Percentiles rank a stretch among this genome's conserved stretches.
These are phyloP conservation scores for Holtermanniella nyarrowii DNA, from an alignment of 768 basidiomycete species.

Conservation along the genomic window DNA sequence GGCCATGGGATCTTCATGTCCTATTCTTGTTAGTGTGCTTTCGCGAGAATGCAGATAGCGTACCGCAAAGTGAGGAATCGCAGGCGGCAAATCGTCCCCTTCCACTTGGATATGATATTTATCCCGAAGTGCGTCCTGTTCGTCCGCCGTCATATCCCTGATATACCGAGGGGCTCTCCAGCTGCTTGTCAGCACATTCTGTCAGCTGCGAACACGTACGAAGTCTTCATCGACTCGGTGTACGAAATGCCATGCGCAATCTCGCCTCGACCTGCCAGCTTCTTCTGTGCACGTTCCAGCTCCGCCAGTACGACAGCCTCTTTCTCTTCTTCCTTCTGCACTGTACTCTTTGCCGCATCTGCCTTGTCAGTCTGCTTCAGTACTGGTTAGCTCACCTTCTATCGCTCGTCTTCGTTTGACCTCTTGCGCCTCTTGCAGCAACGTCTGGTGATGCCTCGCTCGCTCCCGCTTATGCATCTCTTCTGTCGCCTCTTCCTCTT, in stretches of 20 bases:
- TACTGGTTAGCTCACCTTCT: constrained; percentile 57
- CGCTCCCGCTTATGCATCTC: constrained; percentile 66
- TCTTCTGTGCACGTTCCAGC: constrained; percentile 70
- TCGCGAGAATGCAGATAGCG: constrained; percentile 10
- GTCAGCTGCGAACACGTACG: constrained; percentile 48
- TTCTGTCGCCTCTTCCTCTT: constrained; percentile 61
- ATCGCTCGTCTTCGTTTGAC: constrained; percentile 72
- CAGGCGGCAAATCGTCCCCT: constrained; percentile 84
- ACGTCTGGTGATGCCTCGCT: constrained; percentile 69
- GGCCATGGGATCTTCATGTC: constrained; percentile 97
- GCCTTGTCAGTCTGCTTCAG: constrained; percentile 11
- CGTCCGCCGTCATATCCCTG: constrained; percentile 56
- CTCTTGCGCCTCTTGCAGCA: constrained; percentile 89
- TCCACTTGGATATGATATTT: constrained; percentile 92
- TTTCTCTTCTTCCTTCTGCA: constrained; percentile 73
- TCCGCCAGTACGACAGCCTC: constrained; percentile 88
- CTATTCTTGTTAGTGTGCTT: constrained; percentile 41
- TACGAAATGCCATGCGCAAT: constrained; percentile 87
- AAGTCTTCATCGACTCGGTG: constrained; percentile 69
- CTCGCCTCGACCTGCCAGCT: constrained; percentile 85
- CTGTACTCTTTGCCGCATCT: constrained; percentile 80
- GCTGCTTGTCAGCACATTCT: constrained; percentile 43
- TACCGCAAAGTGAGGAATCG: constrained; percentile 79
- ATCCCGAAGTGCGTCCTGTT: constrained; percentile 66
- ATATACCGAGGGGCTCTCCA: constrained; percentile 84